Base-by-base conservation (phyloP, 2,329 filamentous ascomycete species). In the Phyllosticta capitalensis region DNA sequence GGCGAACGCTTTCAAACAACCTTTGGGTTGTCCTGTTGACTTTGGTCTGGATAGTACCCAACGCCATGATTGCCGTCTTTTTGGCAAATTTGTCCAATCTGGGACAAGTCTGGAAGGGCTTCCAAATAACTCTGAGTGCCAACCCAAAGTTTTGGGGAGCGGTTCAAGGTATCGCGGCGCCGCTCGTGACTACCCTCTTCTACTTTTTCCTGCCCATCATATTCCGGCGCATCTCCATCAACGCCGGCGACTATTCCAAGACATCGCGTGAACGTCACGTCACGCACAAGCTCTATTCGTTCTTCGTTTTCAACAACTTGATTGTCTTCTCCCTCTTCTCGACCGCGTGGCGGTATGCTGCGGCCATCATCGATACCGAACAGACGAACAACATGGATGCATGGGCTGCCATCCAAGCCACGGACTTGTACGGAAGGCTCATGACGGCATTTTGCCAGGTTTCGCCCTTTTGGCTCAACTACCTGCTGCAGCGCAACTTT, bases 301-400 rank as follows among this genome's bases (percentile, higher is more conserved):
- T 99, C 77, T 99, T 99, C 74, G 83, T 96, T 56, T 91, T 99
- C 79, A 99, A 99, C 81, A 97, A 97, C 69, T 75, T 99, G 59
- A 78, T 99, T 65, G 86, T 97, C 61, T 97, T 97, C 74, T 96
- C 92, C 10, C 78, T 96, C 14, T 97, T 97, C 73, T 90, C 89
- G 52, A 85, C 89, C 1, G 75, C 91, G 17, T 96, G 90, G 84
- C 78, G 78, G 1, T 91, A 92, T 66, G 78, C 91, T 9, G 76
- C 84, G 0, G 78, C 78, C 4, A 84, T 95, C 45, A 76, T 92
- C 52, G 69, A 82, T 2, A 73, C 80, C 0, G 81, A 83, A 48
- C 75, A 79, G 19, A 79, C 66, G 5, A 63, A 86, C 65, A 38
- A 38, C 5, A 38, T 38, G 5, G 82, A 84, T 21, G 64, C 65